phyloP scores from a whole-genome alignment of 192 early-diverging fungal species.

The Coemansia sp. region DNA sequence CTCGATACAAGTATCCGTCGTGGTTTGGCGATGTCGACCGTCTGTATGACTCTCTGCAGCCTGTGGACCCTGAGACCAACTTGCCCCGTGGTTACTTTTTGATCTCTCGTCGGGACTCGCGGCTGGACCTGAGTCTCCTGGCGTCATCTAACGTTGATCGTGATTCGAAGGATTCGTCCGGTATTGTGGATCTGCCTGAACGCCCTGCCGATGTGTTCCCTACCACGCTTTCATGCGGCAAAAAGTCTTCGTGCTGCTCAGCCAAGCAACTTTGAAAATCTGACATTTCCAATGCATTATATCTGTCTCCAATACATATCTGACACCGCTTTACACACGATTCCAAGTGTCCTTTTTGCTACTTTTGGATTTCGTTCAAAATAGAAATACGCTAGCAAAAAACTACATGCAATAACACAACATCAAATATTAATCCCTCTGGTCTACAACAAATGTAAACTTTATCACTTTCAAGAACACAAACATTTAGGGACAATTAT shows the following conservation, averaged over 20 bases:
- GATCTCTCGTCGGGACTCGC: conserved; percentile 46
- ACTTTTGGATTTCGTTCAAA: too few relatives aligned
- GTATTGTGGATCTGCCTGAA: conserved; percentile 29
- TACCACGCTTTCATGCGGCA: conserved; percentile 34
- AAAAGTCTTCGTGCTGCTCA: conserved; percentile 32
- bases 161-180: not conserved
- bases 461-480: too few relatives aligned
- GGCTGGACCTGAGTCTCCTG: conserved; percentile 10
- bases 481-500: too few relatives aligned
- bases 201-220: conserved; percentile 31
- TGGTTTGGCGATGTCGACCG: conserved; percentile 73
- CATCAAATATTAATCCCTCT: too few relatives aligned
- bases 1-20: conserved; percentile 87
- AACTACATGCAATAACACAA: too few relatives aligned
- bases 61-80: conserved; percentile 77
- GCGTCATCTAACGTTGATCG: not conserved
- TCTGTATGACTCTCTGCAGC: conserved; percentile 79
- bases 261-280: conserved; percentile 9
- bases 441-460: too few relatives aligned
- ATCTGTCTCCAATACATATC: too few relatives aligned
- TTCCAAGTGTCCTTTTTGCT: too few relatives aligned
- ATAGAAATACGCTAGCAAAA: too few relatives aligned
- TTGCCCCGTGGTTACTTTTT: conserved; percentile 86
- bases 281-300: not conserved
- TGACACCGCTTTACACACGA: too few relatives aligned